Base-by-base conservation (phyloP, 176 grass and related monocot species). In the Carex pumila region DNA sequence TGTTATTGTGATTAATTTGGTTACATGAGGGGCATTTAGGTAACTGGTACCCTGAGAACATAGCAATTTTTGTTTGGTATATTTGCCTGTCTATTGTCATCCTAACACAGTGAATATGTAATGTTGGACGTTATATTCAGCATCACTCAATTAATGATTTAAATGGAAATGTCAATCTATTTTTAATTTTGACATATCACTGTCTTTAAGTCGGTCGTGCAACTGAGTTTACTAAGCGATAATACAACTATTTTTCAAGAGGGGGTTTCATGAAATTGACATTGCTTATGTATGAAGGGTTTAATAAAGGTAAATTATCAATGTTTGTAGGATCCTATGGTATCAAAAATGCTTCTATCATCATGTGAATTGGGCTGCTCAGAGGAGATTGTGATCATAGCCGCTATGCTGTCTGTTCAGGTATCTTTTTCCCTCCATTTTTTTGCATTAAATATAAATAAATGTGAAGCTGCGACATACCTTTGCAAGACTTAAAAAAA, bases 301-400 rank as follows among this genome's bases (percentile, higher is more conserved):
- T 72, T 76, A 53, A 36, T 82, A 62, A 57, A 62, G 78, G 32
- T 81, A 6, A 65, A 63, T 21, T 32, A 1, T 71, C 19, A 65
- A 76, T 64, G 74, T 91, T 15, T 79, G 53, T 85, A 98, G 95
- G 95, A 98, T 60, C 95, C 95, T 64, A 93, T 94, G 92, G 91
- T 98, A 53, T 94, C 95, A 14, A 98, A 94, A 94, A 98, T 98
- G 92, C 87, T 98, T 65, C 82, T 98, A 65, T 90, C 92, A 84
- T 89, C 95, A 67, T 89, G 89, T 90, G 87, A 86, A 81, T 93
- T 91, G 84, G 92, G 86, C 54, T 98, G 95, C 88, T 94, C 95
- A 47, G 95, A 98, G 82, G 95, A 98, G 87, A 94, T 98, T 85
- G 84, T 94, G 78, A 98, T 89, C 60, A 91, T 98, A 87, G 89